phyloP scores from a whole-genome alignment of 345 rosid genomes.

The Salix dunnii region DNA sequence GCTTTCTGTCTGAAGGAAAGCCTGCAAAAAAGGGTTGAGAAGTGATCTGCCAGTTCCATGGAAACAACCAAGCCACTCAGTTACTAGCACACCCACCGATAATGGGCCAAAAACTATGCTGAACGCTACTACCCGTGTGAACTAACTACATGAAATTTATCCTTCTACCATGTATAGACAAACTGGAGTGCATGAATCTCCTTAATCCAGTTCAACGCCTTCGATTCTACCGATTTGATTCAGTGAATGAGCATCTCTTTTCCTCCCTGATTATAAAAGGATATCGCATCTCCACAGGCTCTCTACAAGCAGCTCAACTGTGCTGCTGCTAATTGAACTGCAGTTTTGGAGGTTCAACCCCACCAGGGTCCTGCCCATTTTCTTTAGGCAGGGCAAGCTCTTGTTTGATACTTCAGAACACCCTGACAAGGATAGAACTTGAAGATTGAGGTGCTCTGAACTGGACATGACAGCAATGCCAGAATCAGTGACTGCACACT shows the following conservation, averaged over 20 bases:
- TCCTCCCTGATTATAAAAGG: constrained; percentile 46
- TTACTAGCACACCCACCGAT: constrained; percentile 6
- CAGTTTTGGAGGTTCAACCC: constrained; percentile 84
- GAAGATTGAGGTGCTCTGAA: constrained; percentile 54
- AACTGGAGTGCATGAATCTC: not conserved
- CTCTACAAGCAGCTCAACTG: constrained; percentile 55
- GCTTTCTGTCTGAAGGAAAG: constrained; percentile 37
- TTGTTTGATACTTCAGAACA: constrained; percentile 64
- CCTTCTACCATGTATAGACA: constrained; percentile 10
- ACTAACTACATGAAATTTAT: constrained; percentile 10
- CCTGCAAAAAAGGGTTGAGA: constrained; percentile 35
- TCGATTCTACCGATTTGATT: not conserved
- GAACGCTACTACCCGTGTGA: constrained; percentile 33
- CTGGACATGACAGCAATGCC: constrained; percentile 59
- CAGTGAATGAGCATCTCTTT: not conserved
- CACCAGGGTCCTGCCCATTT: constrained; percentile 57
- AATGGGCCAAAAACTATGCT: constrained; percentile 30
- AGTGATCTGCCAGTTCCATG: constrained; percentile 35
- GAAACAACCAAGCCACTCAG: constrained; percentile 41
- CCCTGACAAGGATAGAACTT: constrained; percentile 70
- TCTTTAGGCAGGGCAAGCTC: constrained; percentile 49
- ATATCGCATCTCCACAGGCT: constrained; percentile 80
- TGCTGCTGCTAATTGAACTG: constrained; percentile 52
- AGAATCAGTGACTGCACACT: constrained; percentile 57
- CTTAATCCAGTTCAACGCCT: constrained; percentile 1